These are phyloP conservation scores for Orbilia quercus DNA, from an alignment of 2,329 filamentous ascomycete species.

Conservation along the genomic window DNA sequence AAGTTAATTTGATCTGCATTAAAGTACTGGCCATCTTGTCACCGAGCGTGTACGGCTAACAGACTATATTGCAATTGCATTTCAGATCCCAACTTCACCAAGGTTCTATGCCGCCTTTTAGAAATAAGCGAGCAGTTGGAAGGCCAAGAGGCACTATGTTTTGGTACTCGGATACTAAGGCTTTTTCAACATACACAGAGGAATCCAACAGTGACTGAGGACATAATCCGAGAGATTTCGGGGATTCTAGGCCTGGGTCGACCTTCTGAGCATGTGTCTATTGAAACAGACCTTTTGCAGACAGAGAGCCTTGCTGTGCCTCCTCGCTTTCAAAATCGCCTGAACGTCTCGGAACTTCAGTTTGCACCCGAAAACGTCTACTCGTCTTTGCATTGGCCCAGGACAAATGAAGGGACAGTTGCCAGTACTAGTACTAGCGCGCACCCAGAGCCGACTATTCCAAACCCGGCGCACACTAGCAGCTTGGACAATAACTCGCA, in stretches of 20 bases:
- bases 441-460: conserved; percentile 23
- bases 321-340: conserved; percentile 16
- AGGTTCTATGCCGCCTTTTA: conserved; percentile 43
- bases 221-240: conserved; percentile 37
- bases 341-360: conserved; percentile 23
- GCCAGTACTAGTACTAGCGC: conserved; percentile 9
- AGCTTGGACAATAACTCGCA: conserved; percentile 10
- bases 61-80: conserved; percentile 10
- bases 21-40: background rate
- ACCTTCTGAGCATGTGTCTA: conserved; percentile 29
- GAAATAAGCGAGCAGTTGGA: conserved; percentile 46
- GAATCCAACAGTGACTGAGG: conserved; percentile 50
- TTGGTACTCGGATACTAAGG: conserved; percentile 51
- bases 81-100: conserved; percentile 44
- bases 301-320: conserved; percentile 24
- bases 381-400: conserved; percentile 25
- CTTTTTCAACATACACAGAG: conserved; percentile 50
- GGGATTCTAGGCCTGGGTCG: conserved; percentile 52
- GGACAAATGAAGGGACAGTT: background rate
- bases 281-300: conserved; percentile 16
- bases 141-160: conserved; percentile 52
- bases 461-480: conserved; percentile 22
- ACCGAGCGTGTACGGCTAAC: conserved; percentile 19
- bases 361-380: conserved; percentile 34
- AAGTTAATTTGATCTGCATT: conserved; percentile 1